These are phyloP conservation scores for Hyaloraphidium curvatum DNA, from an alignment of 192 early-diverging fungal genomes.

Conservation along the genomic window DNA sequence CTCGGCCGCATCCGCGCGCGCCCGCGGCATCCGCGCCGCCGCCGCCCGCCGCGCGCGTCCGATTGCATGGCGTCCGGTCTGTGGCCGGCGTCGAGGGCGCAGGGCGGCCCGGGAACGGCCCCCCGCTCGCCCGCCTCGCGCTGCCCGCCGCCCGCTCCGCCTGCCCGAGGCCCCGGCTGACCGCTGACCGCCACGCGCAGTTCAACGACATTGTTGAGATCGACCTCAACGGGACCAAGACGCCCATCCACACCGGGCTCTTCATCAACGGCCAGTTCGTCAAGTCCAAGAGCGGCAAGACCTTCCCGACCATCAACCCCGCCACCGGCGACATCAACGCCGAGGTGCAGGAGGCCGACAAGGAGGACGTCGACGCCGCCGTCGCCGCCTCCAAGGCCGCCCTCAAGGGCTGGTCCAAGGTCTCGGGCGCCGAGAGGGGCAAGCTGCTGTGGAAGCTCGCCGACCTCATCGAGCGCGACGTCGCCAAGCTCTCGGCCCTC, in stretches of 20 bases:
- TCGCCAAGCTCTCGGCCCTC: background rate
- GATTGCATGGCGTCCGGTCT: too few relatives aligned
- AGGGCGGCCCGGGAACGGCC: too few relatives aligned
- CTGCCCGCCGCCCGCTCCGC: too few relatives aligned
- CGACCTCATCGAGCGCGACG: conserved; percentile 1
- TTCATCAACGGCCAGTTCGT: conserved; percentile 3
- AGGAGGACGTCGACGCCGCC: background rate
- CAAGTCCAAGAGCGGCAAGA: conserved; percentile 1
- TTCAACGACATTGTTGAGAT: background rate
- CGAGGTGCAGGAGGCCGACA: conserved; percentile 2
- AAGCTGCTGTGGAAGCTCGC: background rate
- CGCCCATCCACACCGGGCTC: background rate
- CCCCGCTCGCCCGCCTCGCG: too few relatives aligned
- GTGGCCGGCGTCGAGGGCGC: too few relatives aligned
- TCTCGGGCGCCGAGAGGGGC: background rate
- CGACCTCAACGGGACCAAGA: background rate
- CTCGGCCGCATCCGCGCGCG: too few relatives aligned
- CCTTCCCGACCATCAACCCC: background rate
- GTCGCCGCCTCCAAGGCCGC: conserved; percentile 12
- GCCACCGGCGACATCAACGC: background rate
- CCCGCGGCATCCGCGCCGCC: too few relatives aligned
- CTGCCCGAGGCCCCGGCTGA: too few relatives aligned
- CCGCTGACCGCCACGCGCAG: too few relatives aligned
- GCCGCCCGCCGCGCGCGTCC: too few relatives aligned
- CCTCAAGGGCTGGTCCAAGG: background rate